These are phyloP conservation scores for Quercus dentata DNA, from an alignment of 306 rosid species.

Conservation along the genomic window DNA sequence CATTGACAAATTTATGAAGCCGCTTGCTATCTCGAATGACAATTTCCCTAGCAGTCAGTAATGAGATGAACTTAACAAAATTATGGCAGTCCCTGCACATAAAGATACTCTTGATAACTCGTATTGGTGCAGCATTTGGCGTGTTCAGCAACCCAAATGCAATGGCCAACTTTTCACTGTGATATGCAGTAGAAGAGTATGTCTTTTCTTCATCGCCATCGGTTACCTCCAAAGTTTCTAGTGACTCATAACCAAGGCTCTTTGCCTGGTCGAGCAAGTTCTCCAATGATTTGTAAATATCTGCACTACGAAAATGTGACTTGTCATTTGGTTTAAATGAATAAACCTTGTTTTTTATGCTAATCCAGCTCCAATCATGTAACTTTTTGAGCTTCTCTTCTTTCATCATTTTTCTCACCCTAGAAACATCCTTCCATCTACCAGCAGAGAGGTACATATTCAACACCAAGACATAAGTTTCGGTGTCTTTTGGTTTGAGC, in stretches of 20 bases:
- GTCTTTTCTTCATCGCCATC: conserved; percentile 48
- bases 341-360: conserved; percentile 61
- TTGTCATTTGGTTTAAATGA: conserved; percentile 68
- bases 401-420: conserved; percentile 67
- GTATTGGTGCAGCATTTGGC: conserved; percentile 47
- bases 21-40: conserved; percentile 67
- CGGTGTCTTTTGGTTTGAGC: conserved; percentile 62
- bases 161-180: conserved; percentile 81
- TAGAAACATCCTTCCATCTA: conserved; percentile 60
- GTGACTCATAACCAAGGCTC: conserved; percentile 55
- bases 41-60: conserved; percentile 63
- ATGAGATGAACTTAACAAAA: conserved; percentile 54
- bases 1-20: conserved; percentile 73
- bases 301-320: conserved; percentile 34
- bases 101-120: conserved; percentile 61
- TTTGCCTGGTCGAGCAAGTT: conserved; percentile 52
- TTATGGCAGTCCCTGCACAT: conserved; percentile 85
- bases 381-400: conserved; percentile 58
- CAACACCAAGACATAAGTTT: conserved; percentile 54
- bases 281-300: conserved; percentile 41
- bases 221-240: conserved; percentile 43
- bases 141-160: conserved; percentile 65
- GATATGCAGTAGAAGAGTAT: conserved; percentile 38
- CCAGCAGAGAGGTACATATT: conserved; percentile 60
- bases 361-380: conserved; percentile 90